Evolutionary conservation across 306 rosid genomes (phyloP).

Genomic region (Glycine soja): DNA sequence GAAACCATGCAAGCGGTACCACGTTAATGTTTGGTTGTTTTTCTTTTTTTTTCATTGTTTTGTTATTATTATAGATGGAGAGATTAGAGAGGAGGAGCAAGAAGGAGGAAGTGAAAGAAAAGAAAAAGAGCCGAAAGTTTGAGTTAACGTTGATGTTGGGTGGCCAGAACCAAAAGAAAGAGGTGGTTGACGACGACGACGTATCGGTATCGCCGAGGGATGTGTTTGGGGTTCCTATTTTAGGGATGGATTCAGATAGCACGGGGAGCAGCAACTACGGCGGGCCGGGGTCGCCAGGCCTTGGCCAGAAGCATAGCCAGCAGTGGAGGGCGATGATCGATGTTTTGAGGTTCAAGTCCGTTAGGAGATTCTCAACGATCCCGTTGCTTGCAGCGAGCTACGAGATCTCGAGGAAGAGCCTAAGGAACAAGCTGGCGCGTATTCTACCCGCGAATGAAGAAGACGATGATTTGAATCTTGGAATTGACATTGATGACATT

Average conservation of each 20-base stretch:
- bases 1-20: no score
- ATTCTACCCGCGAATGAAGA: slow-evolving; percentile 45
- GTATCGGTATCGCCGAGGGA: slow-evolving; percentile 65
- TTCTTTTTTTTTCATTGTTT: no score
- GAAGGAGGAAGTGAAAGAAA: slow-evolving; percentile 38
- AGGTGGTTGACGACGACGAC: slow-evolving; percentile 42
- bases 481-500: slow-evolving; percentile 40
- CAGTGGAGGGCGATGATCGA: slow-evolving; percentile 70
- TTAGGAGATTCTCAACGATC: slow-evolving; percentile 63
- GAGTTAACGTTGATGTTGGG: background rate
- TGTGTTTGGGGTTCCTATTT: slow-evolving; percentile 63
- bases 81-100: slow-evolving; percentile 14
- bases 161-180: background rate
- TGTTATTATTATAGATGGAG: slow-evolving; percentile 25
- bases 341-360: slow-evolving; percentile 62
- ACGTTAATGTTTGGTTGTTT: no score
- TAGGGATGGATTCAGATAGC: slow-evolving; percentile 62
- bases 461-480: slow-evolving; percentile 36
- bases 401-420: slow-evolving; percentile 58
- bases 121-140: slow-evolving; percentile 43
- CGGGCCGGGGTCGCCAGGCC: background rate
- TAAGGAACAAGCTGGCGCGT: slow-evolving; percentile 63
- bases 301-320: background rate
- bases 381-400: slow-evolving; percentile 60
- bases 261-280: slow-evolving; percentile 47